Evolutionary conservation across 768 basidiomycete species (phyloP).

Genomic region (Hortiboletus campestris): DNA sequence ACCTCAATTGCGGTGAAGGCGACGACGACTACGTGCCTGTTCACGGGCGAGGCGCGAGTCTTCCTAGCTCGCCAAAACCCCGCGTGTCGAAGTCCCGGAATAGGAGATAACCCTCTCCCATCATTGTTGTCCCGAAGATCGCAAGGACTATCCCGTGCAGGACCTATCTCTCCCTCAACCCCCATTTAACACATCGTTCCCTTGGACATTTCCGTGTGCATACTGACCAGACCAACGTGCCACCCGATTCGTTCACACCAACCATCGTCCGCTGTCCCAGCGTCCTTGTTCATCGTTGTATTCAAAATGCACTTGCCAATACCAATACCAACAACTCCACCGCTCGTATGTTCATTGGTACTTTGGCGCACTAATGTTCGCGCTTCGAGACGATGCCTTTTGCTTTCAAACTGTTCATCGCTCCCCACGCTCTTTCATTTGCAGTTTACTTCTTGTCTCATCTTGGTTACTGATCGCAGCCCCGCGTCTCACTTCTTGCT

Average conservation of each 20-base stretch:
- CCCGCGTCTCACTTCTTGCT: background rate
- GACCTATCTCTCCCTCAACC: background rate
- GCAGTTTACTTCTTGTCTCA: background rate
- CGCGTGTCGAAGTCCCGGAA: conserved; percentile 57
- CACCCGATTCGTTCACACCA: background rate
- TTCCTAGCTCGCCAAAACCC: conserved; percentile 41
- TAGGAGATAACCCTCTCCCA: conserved; percentile 36
- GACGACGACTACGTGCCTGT: conserved; percentile 75
- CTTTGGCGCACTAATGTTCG: conserved; percentile 12
- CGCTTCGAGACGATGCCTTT: conserved; percentile 6
- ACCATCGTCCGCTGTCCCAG: background rate
- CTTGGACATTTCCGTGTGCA: background rate
- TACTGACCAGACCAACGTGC: background rate
- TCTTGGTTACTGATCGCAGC: conserved; percentile 2
- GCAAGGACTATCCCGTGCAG: background rate
- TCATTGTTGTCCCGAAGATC: background rate
- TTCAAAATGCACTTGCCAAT: conserved; percentile 11
- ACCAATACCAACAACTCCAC: background rate
- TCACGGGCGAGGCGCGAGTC: conserved; percentile 76
- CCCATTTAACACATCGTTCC: background rate
- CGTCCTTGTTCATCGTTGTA: conserved; percentile 14
- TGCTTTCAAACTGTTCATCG: background rate
- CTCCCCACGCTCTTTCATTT: background rate
- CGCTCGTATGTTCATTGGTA: conserved; percentile 6
- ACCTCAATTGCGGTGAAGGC: conserved; percentile 73